Evolutionary conservation across 2,329 filamentous ascomycete species (phyloP), one percentile per base, ranked within the genome.

Genomic region (Epichloe coenophiala): DNA sequence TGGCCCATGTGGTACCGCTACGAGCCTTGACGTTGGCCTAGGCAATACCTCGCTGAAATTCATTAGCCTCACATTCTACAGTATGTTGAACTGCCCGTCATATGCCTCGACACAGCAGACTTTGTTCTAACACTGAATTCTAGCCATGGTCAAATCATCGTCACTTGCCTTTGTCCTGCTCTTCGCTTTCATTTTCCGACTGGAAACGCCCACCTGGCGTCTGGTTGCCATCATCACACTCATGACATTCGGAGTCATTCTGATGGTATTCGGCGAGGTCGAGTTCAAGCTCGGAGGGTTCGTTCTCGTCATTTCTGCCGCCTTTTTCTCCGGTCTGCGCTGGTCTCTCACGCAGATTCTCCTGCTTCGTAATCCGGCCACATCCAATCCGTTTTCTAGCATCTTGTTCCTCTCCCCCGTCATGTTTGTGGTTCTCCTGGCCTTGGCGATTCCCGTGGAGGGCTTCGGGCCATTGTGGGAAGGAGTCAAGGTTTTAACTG

Each of bases 321-420:
- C 89, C 48, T 93, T 95, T 69, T 95, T 95, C 64, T 95, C 89
- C 2, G 93, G 93, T 50, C 95, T 98, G 71, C 84, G 93, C 59
- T 98, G 93, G 93, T 88, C 81, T n/a, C 72, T 98, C n/a, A 97
- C 93, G 0, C 93, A 98, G 64, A 95, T 98, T 53, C 80, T 98
- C 4, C 80, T 98, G 6, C 80, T 97, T 31, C 85, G 90, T 58
- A 95, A 96, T 67, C 89, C 90, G 1, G 90, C 93, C 19, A 98
- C 93, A 0, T 88, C 87, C 43, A 98, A 98, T 62, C 93, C 93
- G 0, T 97, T 98, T 67, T 91, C 88, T 13, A 94, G 87, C 59
- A 95, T 98, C 96, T 97, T 71, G 71, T 96, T 90, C 69, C 80
- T 98, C n/a, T 90, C 90, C 1, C 1, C 93, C 1, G 80, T 96